Base-by-base conservation (phyloP, 2,329 filamentous ascomycete species). In the Lasiodiplodia hormozganensis region DNA sequence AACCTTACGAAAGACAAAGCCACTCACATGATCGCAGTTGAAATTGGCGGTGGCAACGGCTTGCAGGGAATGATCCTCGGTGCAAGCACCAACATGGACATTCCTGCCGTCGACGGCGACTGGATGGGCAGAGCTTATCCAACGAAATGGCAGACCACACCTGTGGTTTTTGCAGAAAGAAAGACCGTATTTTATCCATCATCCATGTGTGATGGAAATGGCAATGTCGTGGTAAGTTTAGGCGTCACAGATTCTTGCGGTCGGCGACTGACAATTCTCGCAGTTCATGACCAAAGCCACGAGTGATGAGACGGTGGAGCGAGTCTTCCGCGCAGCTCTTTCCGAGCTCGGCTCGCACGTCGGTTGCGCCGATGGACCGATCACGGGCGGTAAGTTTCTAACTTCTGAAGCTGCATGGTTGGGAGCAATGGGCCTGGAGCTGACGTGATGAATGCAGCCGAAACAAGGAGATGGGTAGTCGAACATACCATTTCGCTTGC, bases 101-200 rank as follows among this genome's bases (percentile, higher is more conserved):
- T 82, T 11, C 82, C 82, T 1, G 78, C 79, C 31, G 77, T 84
- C 12, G 83, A 85, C 67, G 82, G 79, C 23, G 83, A 85, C 70
- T 79, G 82, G 75, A 85, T 85, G 83, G 83, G 82, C 11, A 74
- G 82, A 21, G 82, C 82, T 7, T 84, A 82, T 70, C 82, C 82
- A n/a, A 82, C 79, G 0, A 80, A 79, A 56, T 81, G 80, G 77
- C 80, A 82, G 67, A 81, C 77, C 4, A 83, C 80, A 2, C 80
- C 80, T 0, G 80, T 81, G 7, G 79, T 83, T 1, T 82, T 81
- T 65, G 77, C 77, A 21, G 76, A 82, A 68, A 75, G 77, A 31
- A 73, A 77, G n/a, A 78, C 79, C 14, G 69, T 79, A n/a, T 79
- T 82, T 62, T 76, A 76, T 2, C 80, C 82, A 0, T 76, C 79